Base-by-base conservation (phyloP, 2,329 filamentous ascomycete species). In the Hymenoscyphus fructigenus region DNA sequence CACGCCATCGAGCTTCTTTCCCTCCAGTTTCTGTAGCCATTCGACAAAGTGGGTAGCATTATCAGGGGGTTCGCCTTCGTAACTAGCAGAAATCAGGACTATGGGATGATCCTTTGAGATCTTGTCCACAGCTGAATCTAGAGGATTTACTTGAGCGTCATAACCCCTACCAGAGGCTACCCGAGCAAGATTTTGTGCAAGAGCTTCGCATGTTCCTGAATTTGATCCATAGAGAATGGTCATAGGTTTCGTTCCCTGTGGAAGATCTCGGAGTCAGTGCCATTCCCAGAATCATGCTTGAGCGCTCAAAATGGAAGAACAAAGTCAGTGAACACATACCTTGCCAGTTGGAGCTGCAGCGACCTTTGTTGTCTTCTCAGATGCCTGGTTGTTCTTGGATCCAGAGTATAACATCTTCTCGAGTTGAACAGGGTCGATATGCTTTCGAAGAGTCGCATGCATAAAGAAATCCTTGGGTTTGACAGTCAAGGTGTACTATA, bases 161-260 rank as follows among this genome's bases (percentile, higher is more conserved):
- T 87, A 92, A 0, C 90, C 90, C 69, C 86, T 85, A 2, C 75
- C 75, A 1, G 79, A 71, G 0, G 88, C 88, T 71, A 87, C 83
- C 9, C 82, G 79, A 0, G 87, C 87, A 12, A 92, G 75, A 32
- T 84, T 80, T 67, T 88, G 83, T 0, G 90, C 87, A 57, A 92
- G 81, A 1, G 86, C 81, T 75, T 92, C 88, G 74, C 90, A 93
- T 1, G 90, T 93, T 0, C 90, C 90, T 1, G 86, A 87, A 73
- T 92, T 91, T 20, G 88, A 90, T 2, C 91, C 91, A 72, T 91
- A 93, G 55, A 88, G 84, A 23, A 93, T 83, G n/a, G 84, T 84
- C 68, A 93, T 71, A 15, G 67, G 62, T 38, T 72, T 71, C 41
- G 70, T 61, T 38, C 59, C 36, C 36, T 38, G 36, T 3, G 14